Evolutionary conservation across 257 asterid species (phyloP).

Genomic region (Coffea eugenioides): DNA sequence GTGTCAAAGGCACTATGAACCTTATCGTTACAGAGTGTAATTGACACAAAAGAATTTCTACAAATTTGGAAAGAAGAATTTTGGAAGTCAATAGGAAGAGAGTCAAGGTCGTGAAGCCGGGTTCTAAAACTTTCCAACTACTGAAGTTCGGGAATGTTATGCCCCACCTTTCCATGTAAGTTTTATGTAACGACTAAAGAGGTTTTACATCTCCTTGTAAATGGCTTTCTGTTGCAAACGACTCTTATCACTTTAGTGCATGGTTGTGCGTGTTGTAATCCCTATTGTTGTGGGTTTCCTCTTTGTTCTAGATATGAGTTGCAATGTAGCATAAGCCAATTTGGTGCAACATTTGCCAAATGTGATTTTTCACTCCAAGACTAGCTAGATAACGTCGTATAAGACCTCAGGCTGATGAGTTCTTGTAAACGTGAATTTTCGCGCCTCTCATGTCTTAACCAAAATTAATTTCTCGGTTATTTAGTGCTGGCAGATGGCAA

Average conservation of each 20-base stretch:
- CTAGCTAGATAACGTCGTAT: background rate
- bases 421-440: background rate
- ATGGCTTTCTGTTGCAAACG: background rate
- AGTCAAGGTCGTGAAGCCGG: slow-evolving; percentile 89
- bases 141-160: slow-evolving; percentile 89
- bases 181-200: background rate
- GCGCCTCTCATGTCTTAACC: background rate
- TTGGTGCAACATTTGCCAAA: no score
- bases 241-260: background rate
- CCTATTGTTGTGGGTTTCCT: background rate
- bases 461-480: background rate
- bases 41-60: no score
- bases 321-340: background rate
- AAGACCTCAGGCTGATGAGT: background rate
- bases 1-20: no score
- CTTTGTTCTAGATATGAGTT: background rate
- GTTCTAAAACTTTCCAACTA: slow-evolving; percentile 85
- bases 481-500: background rate
- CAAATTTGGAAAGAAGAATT: slow-evolving; percentile 63
- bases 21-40: no score
- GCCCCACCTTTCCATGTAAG: slow-evolving; percentile 96
- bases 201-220: background rate
- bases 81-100: slow-evolving; percentile 84
- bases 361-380: no score
- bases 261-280: background rate